Evolutionary conservation across 257 asterid species (phyloP).

Genomic region (Nyctanthes arbortristis): DNA sequence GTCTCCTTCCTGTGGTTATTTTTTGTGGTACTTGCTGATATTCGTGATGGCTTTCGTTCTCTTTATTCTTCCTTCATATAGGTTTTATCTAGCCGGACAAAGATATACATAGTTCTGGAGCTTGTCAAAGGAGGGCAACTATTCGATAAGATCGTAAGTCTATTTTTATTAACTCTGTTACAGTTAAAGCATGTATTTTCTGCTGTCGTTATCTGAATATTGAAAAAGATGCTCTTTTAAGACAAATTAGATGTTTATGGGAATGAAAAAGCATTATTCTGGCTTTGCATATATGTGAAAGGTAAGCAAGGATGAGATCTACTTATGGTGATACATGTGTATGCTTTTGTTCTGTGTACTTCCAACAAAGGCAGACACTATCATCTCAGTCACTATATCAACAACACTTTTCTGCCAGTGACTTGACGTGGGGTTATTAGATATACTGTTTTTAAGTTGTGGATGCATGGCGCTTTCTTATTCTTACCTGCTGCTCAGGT

Average conservation of each 20-base stretch:
- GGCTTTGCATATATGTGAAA: conserved; percentile 6
- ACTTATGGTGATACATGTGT: conserved; percentile 10
- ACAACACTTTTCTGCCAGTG: neutral
- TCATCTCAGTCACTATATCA: conserved; percentile 5
- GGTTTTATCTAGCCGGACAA: conserved; percentile 83
- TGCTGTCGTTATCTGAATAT: neutral
- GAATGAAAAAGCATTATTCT: conserved; percentile 1
- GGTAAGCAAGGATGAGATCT: conserved; percentile 8
- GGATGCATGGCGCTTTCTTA: neutral
- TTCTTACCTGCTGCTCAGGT: conserved; percentile 50
- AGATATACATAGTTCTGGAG: conserved; percentile 81
- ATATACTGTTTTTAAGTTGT: neutral
- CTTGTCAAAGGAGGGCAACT: conserved; percentile 92
- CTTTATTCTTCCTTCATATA: conserved; percentile 26
- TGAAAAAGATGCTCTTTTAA: neutral
- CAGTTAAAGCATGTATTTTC: conserved; percentile 5
- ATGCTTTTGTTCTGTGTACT: conserved; percentile 6
- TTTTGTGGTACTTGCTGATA: conserved; percentile 2
- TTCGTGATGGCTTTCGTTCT: conserved; percentile 22
- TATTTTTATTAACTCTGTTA: conserved; percentile 9
- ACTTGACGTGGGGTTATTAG: neutral
- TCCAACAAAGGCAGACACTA: conserved; percentile 1
- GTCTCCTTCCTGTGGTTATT: conserved; percentile 1
- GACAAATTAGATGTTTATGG: conserved; percentile 4
- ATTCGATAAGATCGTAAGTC: conserved; percentile 80